A percentile compares a stretch with the other conserved stretches of the same genome.
Conservation (phyloP, 257 asterid genomes). For the Scutellaria galericulata region DNA sequence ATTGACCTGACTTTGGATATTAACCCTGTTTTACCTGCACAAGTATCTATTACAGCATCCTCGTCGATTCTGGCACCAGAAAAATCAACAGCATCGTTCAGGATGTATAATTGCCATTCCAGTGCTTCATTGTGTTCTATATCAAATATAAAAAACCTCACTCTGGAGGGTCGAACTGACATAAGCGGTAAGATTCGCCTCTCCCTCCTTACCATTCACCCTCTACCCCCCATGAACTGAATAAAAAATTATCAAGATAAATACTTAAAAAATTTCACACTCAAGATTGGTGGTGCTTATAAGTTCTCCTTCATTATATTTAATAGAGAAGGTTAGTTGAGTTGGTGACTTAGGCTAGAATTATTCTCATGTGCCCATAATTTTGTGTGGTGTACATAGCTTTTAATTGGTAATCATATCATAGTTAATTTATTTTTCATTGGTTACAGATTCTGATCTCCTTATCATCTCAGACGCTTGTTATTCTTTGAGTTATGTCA, state of each 20-base stretch:
- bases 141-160: conserved; percentile 61
- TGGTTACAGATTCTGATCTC: conserved; percentile 69
- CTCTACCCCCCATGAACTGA: not conserved
- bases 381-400: conserved; percentile 16
- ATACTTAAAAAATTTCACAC: not conserved
- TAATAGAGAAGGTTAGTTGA: not conserved
- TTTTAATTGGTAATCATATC: conserved; percentile 18
- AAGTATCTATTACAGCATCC: conserved; percentile 56
- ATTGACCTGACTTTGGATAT: conserved; percentile 75
- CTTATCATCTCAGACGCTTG: conserved; percentile 61
- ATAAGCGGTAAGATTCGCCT: conserved; percentile 59
- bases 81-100: conserved; percentile 36
- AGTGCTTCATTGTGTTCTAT: conserved; percentile 37
- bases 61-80: conserved; percentile 39
- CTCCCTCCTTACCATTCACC: not conserved
- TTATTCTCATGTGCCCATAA: no score
- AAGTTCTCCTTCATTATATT: not conserved
- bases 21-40: conserved; percentile 64
- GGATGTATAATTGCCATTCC: conserved; percentile 30
- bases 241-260: not conserved
- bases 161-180: conserved; percentile 79
- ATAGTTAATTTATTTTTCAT: conserved; percentile 28
- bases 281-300: not conserved
- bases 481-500: conserved; percentile 57
- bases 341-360: conserved; percentile 1